phyloP scores from a whole-genome alignment of 768 basidiomycete species.

The Macrocybe gigantea region DNA sequence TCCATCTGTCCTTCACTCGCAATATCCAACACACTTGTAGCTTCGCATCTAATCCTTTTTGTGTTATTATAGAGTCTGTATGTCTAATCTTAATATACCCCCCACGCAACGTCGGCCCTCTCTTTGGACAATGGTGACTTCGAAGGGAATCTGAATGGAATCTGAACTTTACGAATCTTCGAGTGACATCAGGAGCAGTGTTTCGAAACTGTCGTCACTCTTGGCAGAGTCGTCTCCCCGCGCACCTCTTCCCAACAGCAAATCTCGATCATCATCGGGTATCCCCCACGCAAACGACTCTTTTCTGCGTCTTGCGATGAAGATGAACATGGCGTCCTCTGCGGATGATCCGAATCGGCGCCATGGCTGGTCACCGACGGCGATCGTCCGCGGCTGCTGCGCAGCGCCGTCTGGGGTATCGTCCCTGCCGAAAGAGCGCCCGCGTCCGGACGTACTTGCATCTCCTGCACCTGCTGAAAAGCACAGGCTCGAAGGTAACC shows the following conservation, averaged over 20 bases:
- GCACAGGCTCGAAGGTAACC: constrained; percentile 64
- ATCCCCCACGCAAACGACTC: constrained; percentile 55
- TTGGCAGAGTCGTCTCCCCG: constrained; percentile 35
- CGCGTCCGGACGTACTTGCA: not conserved
- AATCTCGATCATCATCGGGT: constrained; percentile 44
- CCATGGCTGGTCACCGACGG: constrained; percentile 19
- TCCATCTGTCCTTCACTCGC: not conserved
- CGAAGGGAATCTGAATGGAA: constrained; percentile 45
- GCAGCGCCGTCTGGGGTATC: too few species aligned
- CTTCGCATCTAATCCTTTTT: not conserved
- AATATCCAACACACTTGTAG: not conserved
- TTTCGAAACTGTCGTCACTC: constrained; percentile 68
- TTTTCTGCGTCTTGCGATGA: constrained; percentile 50
- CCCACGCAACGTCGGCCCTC: constrained; percentile 24
- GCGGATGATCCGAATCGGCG: constrained; percentile 33
- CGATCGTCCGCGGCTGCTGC: too few species aligned
- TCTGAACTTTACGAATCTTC: constrained; percentile 26
- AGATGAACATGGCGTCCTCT: constrained; percentile 51
- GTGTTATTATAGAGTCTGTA: not conserved
- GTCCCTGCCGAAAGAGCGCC: not conserved
- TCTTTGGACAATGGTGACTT: constrained; percentile 44
- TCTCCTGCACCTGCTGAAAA: constrained; percentile 21
- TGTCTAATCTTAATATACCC: not conserved
- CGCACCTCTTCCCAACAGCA: constrained; percentile 56
- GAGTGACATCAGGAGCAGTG: constrained; percentile 46